phyloP scores from a whole-genome alignment of 1,284 basidiomycete genomes.

The Erythrobasidium hasegawianum region DNA sequence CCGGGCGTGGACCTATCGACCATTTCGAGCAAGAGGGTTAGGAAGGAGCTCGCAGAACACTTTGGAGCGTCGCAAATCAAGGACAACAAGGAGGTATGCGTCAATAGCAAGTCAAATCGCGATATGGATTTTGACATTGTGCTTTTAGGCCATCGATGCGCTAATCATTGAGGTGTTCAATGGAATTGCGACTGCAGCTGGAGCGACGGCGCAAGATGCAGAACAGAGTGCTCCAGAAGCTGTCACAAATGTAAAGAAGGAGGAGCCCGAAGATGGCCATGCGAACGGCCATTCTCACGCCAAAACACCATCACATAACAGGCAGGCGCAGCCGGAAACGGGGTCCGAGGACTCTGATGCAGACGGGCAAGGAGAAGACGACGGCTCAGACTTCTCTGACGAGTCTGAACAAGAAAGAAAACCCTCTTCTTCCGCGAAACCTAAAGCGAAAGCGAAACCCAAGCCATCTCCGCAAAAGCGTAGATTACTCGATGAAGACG shows the following conservation, averaged over 20 bases:
- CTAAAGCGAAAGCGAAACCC: not conserved
- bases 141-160: conserved; percentile 20
- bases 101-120: not conserved
- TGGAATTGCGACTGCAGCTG: conserved; percentile 22
- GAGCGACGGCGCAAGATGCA: conserved; percentile 1
- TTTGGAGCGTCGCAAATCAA: conserved; percentile 20
- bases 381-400: conserved; percentile 6
- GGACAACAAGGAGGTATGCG: conserved; percentile 31
- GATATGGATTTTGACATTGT: not conserved
- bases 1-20: conserved; percentile 66
- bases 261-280: not conserved
- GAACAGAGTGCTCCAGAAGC: not conserved
- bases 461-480: conserved; percentile 6
- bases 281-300: not conserved
- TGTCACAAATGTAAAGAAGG: not conserved
- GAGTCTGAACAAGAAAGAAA: not conserved
- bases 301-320: conserved; percentile 2
- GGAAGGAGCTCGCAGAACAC: conserved; percentile 55
- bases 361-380: conserved; percentile 14
- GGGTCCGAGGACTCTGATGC: conserved; percentile 9
- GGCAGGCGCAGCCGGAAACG: conserved; percentile 9
- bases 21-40: conserved; percentile 72
- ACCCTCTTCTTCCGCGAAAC: not conserved
- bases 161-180: conserved; percentile 33
- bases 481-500: not conserved